Percentiles rank a stretch among this genome's conserved stretches.
Evolutionary conservation across 2,329 filamentous ascomycete species (phyloP).

Genomic region (Rhynchosporium agropyri): DNA sequence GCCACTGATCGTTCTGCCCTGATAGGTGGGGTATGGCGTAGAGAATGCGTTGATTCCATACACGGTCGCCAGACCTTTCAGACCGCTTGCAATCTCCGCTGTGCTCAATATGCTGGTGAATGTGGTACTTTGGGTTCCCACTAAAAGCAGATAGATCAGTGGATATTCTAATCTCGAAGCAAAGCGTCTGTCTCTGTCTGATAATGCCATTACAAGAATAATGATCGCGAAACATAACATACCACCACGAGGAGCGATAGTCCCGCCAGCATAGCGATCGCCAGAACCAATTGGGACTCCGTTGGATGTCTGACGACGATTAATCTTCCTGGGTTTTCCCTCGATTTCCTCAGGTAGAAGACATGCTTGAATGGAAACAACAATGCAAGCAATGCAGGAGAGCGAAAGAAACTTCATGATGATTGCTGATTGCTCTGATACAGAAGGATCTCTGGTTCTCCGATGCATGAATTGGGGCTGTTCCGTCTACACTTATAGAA

Average conservation of each 20-base stretch:
- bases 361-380: constrained; percentile 34
- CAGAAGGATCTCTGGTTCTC: no score
- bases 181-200: no score
- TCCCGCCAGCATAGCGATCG: constrained; percentile 48
- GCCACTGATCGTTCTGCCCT: constrained; percentile 46
- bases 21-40: constrained; percentile 48
- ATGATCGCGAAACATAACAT: no score
- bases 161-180: no score
- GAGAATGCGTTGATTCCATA: constrained; percentile 47
- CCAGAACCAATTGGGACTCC: constrained; percentile 47
- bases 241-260: constrained; percentile 45
- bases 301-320: constrained; percentile 28
- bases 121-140: constrained; percentile 45
- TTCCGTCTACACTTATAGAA: no score
- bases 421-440: no score
- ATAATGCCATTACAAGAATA: no score
- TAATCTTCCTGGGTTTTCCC: constrained; percentile 22
- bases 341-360: constrained; percentile 46
- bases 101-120: constrained; percentile 48
- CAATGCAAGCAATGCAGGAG: no score
- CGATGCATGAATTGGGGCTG: no score
- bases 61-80: constrained; percentile 46
- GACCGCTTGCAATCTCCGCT: constrained; percentile 46
- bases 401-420: no score
- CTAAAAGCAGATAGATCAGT: no score